Evolutionary conservation across 352 stramenopile species (phyloP), one percentile per base, ranked within the genome.

Genomic region (Phytophthora fragariae): DNA sequence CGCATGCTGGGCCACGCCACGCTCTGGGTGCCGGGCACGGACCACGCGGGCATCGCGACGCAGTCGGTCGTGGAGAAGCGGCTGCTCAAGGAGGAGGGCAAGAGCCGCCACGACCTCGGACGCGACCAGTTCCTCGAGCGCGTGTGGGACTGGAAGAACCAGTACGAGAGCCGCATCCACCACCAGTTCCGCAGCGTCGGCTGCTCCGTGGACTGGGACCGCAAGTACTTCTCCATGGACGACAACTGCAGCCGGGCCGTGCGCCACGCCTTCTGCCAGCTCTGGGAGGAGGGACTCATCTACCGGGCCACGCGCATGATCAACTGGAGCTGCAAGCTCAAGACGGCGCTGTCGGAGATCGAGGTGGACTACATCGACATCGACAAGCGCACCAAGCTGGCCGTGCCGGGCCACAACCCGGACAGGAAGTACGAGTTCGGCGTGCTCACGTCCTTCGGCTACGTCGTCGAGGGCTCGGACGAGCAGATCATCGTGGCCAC

Each of bases 351-450:
- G 39, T 97, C 91, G 29, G 94, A 99, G 82, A 98, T 99, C 75
- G 97, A 99, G 83, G 98, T 99, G 47, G 98, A 99, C 89, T 98
- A 99, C 79, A 94, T 99, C 64, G 97, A 99, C 72, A 91, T 99
- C 68, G 97, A 99, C 59, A 98, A 98, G 67, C 86, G 93, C 63
- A 99, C 97, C 5, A 98, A 98, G 78, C 81, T 98, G 58, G 88
- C 92, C 29, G 97, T 99, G 50, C 98, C 98, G 1, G 98, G 97
- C 44, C 98, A 99, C 80, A 95, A 97, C 81, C 78, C 89, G 7
- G 93, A 97, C 47, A 90, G 94, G 62, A 98, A 98, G 72, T 99
- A 99, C 84, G 98, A 99, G 86, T 99, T 99, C 80, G 98, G 98
- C 52, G 97, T 98, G 9, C 79, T 99, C 37, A 99, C 97, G 46